Evolutionary conservation across 148 eudicot species (phyloP).

Genomic region (Talinum fruticosum): DNA sequence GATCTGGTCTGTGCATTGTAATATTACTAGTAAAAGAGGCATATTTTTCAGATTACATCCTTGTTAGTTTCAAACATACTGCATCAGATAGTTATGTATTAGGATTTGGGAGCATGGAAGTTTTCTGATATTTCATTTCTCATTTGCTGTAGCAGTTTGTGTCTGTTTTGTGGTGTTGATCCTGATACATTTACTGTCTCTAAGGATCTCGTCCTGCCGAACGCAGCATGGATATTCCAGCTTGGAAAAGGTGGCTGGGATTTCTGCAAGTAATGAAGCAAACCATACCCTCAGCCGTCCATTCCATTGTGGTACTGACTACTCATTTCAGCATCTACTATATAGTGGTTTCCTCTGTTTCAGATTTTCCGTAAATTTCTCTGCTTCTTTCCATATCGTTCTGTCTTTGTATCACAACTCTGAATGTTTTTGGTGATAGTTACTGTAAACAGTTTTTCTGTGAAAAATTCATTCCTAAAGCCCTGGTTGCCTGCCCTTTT

Average conservation of each 20-base stretch:
- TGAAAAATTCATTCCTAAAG: background rate
- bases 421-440: background rate
- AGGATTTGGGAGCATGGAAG: background rate
- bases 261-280: slow-evolving; percentile 68
- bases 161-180: slow-evolving; percentile 53
- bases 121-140: background rate
- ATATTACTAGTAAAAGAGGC: background rate
- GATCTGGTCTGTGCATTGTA: background rate
- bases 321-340: background rate
- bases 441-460: background rate
- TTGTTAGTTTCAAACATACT: too few relatives aligned
- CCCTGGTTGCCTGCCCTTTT: slow-evolving; percentile 18
- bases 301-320: slow-evolving; percentile 86
- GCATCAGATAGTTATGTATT: background rate
- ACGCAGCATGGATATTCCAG: slow-evolving; percentile 99
- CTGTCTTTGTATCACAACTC: background rate
- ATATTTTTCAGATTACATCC: background rate
- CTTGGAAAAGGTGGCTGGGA: slow-evolving; percentile 89
- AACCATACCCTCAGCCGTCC: slow-evolving; percentile 81
- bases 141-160: background rate
- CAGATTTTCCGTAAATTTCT: background rate
- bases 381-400: background rate
- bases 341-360: background rate
- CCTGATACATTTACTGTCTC: slow-evolving; percentile 66
- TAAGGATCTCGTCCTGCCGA: slow-evolving; percentile 98